phyloP scores from a whole-genome alignment of 164 flowering plant species.

The Aristolochia contorta region DNA sequence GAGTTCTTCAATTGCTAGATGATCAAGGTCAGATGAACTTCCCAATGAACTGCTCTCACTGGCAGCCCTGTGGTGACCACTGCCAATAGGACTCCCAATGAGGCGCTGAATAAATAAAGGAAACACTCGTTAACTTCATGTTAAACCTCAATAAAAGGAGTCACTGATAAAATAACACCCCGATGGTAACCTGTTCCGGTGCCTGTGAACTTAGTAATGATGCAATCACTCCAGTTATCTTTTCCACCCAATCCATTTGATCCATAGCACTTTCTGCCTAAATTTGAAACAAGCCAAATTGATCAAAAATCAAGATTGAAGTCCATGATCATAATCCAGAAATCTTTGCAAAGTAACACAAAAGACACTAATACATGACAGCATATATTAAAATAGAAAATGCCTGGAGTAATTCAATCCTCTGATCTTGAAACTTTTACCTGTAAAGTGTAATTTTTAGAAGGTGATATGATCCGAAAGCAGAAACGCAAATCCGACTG shows the following conservation, averaged over 20 bases:
- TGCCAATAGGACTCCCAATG: conserved; percentile 20
- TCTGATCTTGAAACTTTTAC: conserved; percentile 22
- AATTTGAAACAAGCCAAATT: conserved; percentile 5
- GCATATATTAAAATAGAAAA: too few species aligned
- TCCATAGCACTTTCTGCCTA: conserved; percentile 99
- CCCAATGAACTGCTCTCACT: conserved; percentile 73
- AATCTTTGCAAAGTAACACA: too few species aligned
- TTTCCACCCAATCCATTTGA: conserved; percentile 99
- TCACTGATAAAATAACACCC: not conserved
- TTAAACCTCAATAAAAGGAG: not conserved
- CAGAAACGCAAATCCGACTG: conserved; percentile 96
- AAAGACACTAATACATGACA: not conserved
- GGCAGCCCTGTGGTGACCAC: conserved; percentile 16
- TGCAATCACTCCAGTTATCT: conserved; percentile 98
- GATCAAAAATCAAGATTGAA: not conserved
- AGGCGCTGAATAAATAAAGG: conserved; percentile 22
- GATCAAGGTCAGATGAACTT: conserved; percentile 66
- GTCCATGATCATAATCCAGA: too few species aligned
- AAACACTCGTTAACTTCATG: not conserved
- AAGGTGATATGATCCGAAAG: conserved; percentile 93
- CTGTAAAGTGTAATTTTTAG: conserved; percentile 94
- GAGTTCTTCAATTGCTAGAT: conserved; percentile 39
- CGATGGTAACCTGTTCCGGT: conserved; percentile 22
- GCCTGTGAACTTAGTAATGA: conserved; percentile 86
- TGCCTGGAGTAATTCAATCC: conserved; percentile 1